Percentiles rank a stretch among this genome's conserved stretches.
Conservation (phyloP, 257 asterid species). For the Nicotiana undulata region DNA sequence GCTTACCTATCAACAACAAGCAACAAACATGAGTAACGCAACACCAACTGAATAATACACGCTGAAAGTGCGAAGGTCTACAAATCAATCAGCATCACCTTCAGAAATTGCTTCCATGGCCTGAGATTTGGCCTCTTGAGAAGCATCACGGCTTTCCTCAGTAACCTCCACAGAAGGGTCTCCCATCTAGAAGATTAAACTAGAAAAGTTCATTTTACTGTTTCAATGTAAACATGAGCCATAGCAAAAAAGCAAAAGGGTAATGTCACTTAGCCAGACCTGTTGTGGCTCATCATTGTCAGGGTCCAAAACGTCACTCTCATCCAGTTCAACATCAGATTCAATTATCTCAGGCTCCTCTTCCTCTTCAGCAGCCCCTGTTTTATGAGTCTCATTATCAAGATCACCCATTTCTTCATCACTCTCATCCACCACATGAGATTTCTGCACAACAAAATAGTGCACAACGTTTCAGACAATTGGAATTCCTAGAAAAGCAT, state of each 20-base stretch:
- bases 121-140: conserved; percentile 83
- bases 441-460: conserved; percentile 33
- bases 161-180: conserved; percentile 77
- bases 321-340: conserved; percentile 89
- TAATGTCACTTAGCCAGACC: conserved; percentile 22
- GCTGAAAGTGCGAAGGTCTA: background rate
- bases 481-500: background rate
- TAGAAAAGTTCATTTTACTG: background rate
- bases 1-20: conserved; percentile 44
- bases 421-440: conserved; percentile 49
- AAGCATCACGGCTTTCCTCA: conserved; percentile 86
- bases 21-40: background rate
- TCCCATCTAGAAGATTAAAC: conserved; percentile 58
- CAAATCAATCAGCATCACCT: conserved; percentile 29
- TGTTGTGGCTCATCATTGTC: conserved; percentile 83
- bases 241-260: background rate
- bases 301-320: conserved; percentile 70
- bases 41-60: background rate
- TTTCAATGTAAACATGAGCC: background rate
- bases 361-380: conserved; percentile 31
- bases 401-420: conserved; percentile 68
- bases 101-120: conserved; percentile 96
- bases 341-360: conserved; percentile 87
- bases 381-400: conserved; percentile 31
- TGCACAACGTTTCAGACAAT: background rate